Conservation (phyloP, 1,284 basidiomycete species). For the Trametes hirsuta region DNA sequence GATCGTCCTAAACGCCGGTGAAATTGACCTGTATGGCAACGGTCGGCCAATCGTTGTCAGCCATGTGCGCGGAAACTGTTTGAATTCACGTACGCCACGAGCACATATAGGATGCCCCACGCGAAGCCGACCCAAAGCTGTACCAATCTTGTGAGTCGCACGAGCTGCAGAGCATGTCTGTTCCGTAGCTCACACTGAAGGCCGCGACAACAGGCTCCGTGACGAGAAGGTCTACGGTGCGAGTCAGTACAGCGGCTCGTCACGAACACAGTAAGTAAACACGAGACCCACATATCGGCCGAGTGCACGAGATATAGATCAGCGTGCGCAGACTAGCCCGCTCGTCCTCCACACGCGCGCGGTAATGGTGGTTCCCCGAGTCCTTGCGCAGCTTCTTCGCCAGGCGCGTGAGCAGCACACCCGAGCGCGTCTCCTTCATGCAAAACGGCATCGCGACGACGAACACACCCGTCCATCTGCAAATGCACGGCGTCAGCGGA, state of each 20-base stretch:
- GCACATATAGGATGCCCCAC: slow-evolving; percentile 78
- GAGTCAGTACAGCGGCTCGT: not conserved
- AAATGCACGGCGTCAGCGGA: not conserved
- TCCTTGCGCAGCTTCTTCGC: slow-evolving; percentile 63
- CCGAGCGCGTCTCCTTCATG: slow-evolving; percentile 66
- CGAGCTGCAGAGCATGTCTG: not conserved
- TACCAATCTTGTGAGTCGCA: not conserved
- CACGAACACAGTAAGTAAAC: not conserved
- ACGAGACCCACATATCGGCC: slow-evolving; percentile 60
- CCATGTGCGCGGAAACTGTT: not conserved
- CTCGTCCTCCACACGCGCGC: slow-evolving; percentile 68
- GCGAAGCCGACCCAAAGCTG: slow-evolving; percentile 77
- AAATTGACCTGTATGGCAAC: slow-evolving; percentile 52
- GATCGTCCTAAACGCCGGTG: slow-evolving; percentile 60
- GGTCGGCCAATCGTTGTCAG: not conserved
- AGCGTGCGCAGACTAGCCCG: slow-evolving; percentile 54
- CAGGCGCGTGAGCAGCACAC: slow-evolving; percentile 61
- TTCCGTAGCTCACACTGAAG: slow-evolving; percentile 55
- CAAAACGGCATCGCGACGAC: slow-evolving; percentile 48
- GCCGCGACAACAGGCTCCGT: slow-evolving; percentile 79
- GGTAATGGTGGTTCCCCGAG: slow-evolving; percentile 62
- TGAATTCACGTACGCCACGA: slow-evolving; percentile 55
- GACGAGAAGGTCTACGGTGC: slow-evolving; percentile 54
- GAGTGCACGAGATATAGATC: slow-evolving; percentile 68
- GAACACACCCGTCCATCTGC: slow-evolving; percentile 49